These are phyloP conservation scores for Candida dajiaensis DNA, from an alignment of 805 yeast genomes.

Conservation along the genomic window DNA sequence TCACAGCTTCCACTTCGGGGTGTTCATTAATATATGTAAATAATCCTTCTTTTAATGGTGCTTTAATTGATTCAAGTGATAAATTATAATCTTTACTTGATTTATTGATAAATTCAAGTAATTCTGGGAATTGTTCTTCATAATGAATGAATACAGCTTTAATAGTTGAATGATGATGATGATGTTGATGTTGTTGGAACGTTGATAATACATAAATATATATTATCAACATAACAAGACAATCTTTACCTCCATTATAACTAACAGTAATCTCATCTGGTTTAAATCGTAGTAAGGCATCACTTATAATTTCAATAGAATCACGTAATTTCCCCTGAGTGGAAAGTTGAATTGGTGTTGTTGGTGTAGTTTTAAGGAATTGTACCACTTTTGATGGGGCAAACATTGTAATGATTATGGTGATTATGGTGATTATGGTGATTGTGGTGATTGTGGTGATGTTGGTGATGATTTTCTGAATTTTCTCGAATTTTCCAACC, in stretches of 20 bases:
- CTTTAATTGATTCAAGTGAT: conserved; percentile 31
- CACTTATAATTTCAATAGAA: conserved; percentile 1
- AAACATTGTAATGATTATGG: not conserved
- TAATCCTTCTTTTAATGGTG: conserved; percentile 66
- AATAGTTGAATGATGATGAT: conserved; percentile 29
- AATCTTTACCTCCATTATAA: conserved; percentile 96
- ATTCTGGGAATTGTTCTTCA: conserved; percentile 65
- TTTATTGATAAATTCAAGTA: conserved; percentile 55
- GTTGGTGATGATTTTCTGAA: too few relatives aligned
- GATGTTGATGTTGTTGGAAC: too few relatives aligned
- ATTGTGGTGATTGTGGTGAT: too few relatives aligned
- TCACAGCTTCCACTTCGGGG: conserved; percentile 58
- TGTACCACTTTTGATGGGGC: not conserved
- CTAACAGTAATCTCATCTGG: conserved; percentile 64
- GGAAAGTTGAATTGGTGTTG: not conserved
- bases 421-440: not conserved
- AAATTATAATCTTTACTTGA: conserved; percentile 54
- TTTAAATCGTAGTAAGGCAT: not conserved
- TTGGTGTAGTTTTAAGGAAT: not conserved
- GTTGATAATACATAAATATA: conserved; percentile 46
- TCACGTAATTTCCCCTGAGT: conserved; percentile 2
- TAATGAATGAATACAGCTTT: conserved; percentile 71
- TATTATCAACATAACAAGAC: conserved; percentile 78
- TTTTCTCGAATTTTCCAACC: too few relatives aligned
- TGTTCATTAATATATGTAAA: conserved; percentile 47